Conservation (phyloP, 208 protist species). For the Herpetomonas samuelpessoai region DNA sequence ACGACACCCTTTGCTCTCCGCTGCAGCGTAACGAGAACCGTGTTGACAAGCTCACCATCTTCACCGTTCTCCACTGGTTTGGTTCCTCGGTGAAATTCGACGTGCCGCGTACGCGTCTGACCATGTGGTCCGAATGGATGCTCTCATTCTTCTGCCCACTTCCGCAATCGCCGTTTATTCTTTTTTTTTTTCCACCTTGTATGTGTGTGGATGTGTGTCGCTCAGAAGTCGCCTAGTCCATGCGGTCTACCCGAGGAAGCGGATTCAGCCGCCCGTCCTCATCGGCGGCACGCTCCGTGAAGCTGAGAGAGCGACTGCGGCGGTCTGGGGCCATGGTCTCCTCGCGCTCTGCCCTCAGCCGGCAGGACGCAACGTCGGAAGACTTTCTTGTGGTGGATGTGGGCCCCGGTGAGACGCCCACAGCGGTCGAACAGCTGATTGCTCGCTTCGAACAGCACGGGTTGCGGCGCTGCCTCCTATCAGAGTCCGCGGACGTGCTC, state of each 20-base stretch:
- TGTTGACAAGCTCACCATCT: no score
- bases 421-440: slow-evolving; percentile 58
- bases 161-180: no score
- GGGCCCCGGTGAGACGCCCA: slow-evolving; percentile 49
- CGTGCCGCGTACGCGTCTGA: no score
- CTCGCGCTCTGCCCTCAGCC: slow-evolving; percentile 51
- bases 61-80: no score
- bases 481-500: slow-evolving; percentile 27
- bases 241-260: slow-evolving; percentile 2
- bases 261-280: not conserved
- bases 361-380: slow-evolving; percentile 17
- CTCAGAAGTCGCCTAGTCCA: no score
- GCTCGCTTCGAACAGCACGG: slow-evolving; percentile 84
- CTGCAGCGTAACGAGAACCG: no score
- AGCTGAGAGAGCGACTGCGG: slow-evolving; percentile 34
- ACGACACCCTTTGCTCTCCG: no score
- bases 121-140: no score
- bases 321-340: slow-evolving; percentile 48
- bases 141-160: no score
- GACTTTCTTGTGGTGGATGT: slow-evolving; percentile 57
- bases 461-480: slow-evolving; percentile 48
- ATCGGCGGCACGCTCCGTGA: slow-evolving; percentile 7
- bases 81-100: no score
- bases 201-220: no score
- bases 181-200: no score